Conservation (phyloP, 768 basidiomycete genomes). For the Suillus plorans region DNA sequence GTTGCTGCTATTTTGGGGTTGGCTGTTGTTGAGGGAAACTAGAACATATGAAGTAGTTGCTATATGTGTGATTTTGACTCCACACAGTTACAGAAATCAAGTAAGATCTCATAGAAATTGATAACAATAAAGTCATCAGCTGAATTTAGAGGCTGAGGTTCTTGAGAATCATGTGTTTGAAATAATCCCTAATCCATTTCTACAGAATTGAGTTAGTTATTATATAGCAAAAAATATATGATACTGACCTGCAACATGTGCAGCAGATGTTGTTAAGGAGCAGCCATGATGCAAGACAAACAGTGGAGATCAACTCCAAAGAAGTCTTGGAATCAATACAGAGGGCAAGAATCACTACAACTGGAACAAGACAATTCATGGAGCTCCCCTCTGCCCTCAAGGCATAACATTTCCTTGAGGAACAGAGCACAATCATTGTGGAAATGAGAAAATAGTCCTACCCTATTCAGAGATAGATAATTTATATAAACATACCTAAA, state of each 20-base stretch:
- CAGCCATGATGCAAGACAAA: neutral
- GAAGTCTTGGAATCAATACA: conserved; percentile 6
- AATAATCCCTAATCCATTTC: conserved; percentile 22
- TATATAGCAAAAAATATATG: neutral
- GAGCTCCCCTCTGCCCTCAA: conserved; percentile 6
- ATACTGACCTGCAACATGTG: conserved; percentile 9
- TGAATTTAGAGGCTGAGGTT: conserved; percentile 19
- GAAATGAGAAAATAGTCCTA: too few relatives aligned
- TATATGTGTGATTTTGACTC: neutral
- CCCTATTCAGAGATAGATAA: too few relatives aligned
- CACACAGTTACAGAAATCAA: conserved; percentile 18
- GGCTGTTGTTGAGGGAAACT: conserved; percentile 10
- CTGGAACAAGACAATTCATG: neutral
- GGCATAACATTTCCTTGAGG: conserved; percentile 9
- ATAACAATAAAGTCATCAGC: conserved; percentile 23
- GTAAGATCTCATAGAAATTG: conserved; percentile 14
- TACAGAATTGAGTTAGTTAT: neutral
- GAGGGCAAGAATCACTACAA: neutral
- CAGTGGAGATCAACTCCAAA: neutral
- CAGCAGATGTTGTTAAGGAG: neutral
- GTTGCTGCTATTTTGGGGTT: neutral
- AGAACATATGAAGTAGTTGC: conserved; percentile 11
- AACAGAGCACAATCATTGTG: conserved; percentile 1
- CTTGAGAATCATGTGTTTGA: conserved; percentile 16
- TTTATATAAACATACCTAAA: too few relatives aligned